Evolutionary conservation across 129 eudicot genomes (phyloP).

Genomic region (Saposhnikovia divaricata): DNA sequence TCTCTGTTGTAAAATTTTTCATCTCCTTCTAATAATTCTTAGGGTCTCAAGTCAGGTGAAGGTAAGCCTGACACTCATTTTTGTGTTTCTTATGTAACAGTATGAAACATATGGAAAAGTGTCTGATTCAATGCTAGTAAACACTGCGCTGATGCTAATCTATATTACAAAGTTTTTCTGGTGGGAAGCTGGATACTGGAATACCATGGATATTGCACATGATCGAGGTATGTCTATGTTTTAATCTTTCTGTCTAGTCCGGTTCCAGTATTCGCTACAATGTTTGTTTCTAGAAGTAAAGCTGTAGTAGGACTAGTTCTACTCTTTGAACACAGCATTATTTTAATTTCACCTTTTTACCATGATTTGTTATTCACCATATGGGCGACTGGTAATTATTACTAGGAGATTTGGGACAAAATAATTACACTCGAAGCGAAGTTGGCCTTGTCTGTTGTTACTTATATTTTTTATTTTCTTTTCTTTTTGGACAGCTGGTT

Average conservation of each 20-base stretch:
- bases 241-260: background rate
- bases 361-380: background rate
- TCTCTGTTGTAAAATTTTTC: background rate
- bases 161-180: constrained; percentile 94
- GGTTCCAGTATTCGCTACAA: background rate
- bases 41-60: background rate
- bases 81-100: constrained; percentile 25
- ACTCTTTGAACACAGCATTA: background rate
- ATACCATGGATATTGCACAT: constrained; percentile 98
- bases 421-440: background rate
- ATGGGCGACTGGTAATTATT: background rate
- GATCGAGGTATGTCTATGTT: constrained; percentile 65
- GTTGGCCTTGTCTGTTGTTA: background rate
- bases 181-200: constrained; percentile 99
- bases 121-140: constrained; percentile 89
- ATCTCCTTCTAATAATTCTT: background rate
- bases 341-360: background rate
- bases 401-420: background rate
- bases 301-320: background rate
- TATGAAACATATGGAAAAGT: constrained; percentile 66
- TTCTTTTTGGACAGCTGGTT: constrained; percentile 61
- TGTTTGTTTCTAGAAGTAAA: constrained; percentile 7
- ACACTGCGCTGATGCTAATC: constrained; percentile 67
- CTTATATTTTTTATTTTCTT: constrained; percentile 2
- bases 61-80: background rate